Conservation (phyloP, 345 rosid genomes). For the Geranium rotundifolium region DNA sequence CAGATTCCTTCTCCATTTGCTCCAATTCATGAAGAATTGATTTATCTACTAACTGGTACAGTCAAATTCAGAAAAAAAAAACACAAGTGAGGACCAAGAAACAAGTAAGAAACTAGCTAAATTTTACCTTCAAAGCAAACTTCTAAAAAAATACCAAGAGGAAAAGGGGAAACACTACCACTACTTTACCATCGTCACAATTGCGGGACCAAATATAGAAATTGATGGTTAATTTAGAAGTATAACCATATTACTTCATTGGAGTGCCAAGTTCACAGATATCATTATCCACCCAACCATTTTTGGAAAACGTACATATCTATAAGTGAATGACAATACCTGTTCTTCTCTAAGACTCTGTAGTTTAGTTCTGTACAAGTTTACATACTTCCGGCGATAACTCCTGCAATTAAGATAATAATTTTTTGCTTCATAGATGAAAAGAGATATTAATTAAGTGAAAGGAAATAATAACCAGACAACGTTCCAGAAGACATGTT, state of each 20-base stretch:
- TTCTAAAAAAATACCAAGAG: not conserved
- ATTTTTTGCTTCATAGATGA: not conserved
- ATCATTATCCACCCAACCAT: too few relatives aligned
- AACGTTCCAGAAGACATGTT: not conserved
- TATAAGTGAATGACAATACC: slow-evolving; percentile 26
- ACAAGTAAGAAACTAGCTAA: not conserved
- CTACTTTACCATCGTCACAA: not conserved
- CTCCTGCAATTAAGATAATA: slow-evolving; percentile 34
- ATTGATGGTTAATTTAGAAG: too few relatives aligned
- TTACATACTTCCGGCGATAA: slow-evolving; percentile 58
- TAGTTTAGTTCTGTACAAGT: slow-evolving; percentile 62
- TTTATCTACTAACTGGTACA: slow-evolving; percentile 51
- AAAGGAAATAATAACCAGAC: not conserved
- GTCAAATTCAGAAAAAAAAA: slow-evolving; percentile 1
- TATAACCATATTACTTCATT: too few relatives aligned
- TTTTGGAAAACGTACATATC: not conserved
- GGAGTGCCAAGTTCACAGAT: too few relatives aligned
- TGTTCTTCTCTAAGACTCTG: slow-evolving; percentile 59
- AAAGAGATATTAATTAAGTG: not conserved
- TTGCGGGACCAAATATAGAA: not conserved
- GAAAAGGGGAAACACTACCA: not conserved
- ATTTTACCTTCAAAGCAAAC: not conserved
- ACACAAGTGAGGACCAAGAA: not conserved
- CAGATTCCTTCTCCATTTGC: slow-evolving; percentile 79
- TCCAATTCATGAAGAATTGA: slow-evolving; percentile 59